These are phyloP conservation scores for Prunus dulcis DNA, from an alignment of 306 rosid species.

Conservation along the genomic window DNA sequence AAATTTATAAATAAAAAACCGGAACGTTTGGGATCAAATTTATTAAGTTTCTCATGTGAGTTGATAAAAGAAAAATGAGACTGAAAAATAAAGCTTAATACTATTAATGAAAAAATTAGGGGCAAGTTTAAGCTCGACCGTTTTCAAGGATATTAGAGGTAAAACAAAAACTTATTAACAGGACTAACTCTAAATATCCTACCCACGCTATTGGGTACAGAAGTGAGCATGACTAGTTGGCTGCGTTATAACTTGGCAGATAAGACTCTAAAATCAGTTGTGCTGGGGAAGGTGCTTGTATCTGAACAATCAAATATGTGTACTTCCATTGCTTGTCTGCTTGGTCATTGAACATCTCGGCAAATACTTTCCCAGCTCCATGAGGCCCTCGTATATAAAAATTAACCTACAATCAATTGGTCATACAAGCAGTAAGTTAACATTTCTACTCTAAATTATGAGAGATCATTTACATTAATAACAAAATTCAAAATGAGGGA, in stretches of 20 bases:
- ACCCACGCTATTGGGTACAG: constrained; percentile 29
- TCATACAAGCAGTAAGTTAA: constrained; percentile 14
- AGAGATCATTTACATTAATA: neutral
- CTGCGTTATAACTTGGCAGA: constrained; percentile 51
- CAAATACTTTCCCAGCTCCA: constrained; percentile 81
- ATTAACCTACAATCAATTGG: constrained; percentile 56
- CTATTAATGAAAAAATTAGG: neutral
- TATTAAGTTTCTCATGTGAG: neutral
- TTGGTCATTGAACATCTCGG: constrained; percentile 83
- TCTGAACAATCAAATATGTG: constrained; percentile 82
- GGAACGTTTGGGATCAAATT: neutral
- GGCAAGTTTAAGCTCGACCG: constrained; percentile 18
- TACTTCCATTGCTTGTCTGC: constrained; percentile 74
- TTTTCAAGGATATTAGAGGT: constrained; percentile 1
- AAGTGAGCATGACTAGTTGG: constrained; percentile 27
- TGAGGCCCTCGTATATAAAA: constrained; percentile 87
- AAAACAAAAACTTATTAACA: constrained; percentile 23
- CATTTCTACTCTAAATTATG: neutral
- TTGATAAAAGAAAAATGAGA: neutral
- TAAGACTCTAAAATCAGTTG: constrained; percentile 89
- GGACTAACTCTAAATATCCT: constrained; percentile 3
- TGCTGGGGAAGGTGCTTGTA: constrained; percentile 67
- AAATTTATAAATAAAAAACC: too few species aligned
- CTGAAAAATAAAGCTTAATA: neutral
- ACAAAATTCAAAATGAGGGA: neutral